Base-by-base conservation (phyloP, 495 filamentous ascomycete species). In the Aspergillus bertholletiae region DNA sequence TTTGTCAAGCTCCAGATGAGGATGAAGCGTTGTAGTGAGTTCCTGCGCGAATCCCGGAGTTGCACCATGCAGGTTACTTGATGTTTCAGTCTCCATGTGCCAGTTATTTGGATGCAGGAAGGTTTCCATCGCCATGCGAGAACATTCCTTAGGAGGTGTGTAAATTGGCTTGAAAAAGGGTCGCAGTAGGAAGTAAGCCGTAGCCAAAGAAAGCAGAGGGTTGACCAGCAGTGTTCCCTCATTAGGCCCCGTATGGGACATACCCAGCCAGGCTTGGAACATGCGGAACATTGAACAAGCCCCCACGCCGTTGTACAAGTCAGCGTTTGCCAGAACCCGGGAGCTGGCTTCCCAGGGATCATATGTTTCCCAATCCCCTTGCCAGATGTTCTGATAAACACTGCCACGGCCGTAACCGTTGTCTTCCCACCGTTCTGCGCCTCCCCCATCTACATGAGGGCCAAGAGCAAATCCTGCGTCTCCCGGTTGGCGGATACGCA, bases 221-320 rank as follows among this genome's bases (percentile, higher is more conserved):
- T 88, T 86, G 12, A 90, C 86, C 32, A 86, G 73, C 34, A 92
- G 69, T 0, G 88, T 90, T 1, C 88, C 88, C 61, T 89, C 81
- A 11, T 77, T 72, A 0, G 84, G 82, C 0, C 77, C 80, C 0
- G 75, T 80, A 8, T 65, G 67, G 40, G 84, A 87, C 73, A 90
- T 81, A 20, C 81, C 78, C 21, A 91, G 64, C 88, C 88, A 91
- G 11, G 87, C 87, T 59, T 90, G 88, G 53, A 83, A 88, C 77
- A 86, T 85, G 12, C 88, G 77, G 72, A 88, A 90, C 75, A 87
- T 85, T 17, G 77, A 82, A 68, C 86, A 89, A 9, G 81, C 80
- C 1, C 88, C 87, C 1, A 85, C 72, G 5, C 87, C 88, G 40
- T 87, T 72, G 66, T 93, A 88, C 48, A 89, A 65, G 63, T 91